A percentile compares a stretch with the other conserved stretches of the same genome.
These are phyloP conservation scores for Aulographum hederae DNA, from an alignment of 2,329 filamentous ascomycete species.

Conservation along the genomic window DNA sequence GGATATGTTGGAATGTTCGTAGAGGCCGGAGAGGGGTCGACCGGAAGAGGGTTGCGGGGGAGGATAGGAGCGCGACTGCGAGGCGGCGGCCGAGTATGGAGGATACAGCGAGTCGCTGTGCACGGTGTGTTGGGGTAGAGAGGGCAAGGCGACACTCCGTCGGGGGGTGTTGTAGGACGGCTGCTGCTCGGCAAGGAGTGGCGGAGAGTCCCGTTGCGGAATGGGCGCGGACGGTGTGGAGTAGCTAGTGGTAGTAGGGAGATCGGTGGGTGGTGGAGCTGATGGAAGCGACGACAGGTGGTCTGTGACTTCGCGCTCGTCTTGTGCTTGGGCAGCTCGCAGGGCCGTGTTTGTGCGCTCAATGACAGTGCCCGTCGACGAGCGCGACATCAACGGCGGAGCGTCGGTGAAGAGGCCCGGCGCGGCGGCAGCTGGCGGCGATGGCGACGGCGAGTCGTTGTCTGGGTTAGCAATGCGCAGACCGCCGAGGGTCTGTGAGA, in stretches of 20 bases:
- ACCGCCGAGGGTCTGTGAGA: slow-evolving; percentile 82
- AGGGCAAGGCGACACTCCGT: too few species aligned
- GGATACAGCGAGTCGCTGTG: not conserved
- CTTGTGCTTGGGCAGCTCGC: too few species aligned
- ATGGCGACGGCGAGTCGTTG: slow-evolving; percentile 31
- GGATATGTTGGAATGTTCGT: slow-evolving; percentile 29
- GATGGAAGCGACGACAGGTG: not conserved
- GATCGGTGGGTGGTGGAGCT: not conserved
- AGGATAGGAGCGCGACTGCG: slow-evolving; percentile 9
- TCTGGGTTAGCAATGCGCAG: slow-evolving; percentile 95
- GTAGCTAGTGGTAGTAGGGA: not conserved
- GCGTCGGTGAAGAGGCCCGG: slow-evolving; percentile 12
- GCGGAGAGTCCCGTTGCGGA: not conserved
- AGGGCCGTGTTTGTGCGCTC: too few species aligned
- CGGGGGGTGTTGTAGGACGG: too few species aligned
- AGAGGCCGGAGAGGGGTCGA: slow-evolving; percentile 27
- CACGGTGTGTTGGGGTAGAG: too few species aligned
- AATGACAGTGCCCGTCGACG: slow-evolving; percentile 11
- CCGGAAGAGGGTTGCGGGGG: slow-evolving; percentile 11
- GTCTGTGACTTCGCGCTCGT: too few species aligned
- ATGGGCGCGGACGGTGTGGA: not conserved
- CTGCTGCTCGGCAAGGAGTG: too few species aligned
- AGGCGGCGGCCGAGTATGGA: slow-evolving; percentile 6
- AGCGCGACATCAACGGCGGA: slow-evolving; percentile 14
- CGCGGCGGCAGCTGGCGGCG: slow-evolving; percentile 9